phyloP scores from a whole-genome alignment of 441 rosid genomes.

The Arabidopsis hybrid region DNA sequence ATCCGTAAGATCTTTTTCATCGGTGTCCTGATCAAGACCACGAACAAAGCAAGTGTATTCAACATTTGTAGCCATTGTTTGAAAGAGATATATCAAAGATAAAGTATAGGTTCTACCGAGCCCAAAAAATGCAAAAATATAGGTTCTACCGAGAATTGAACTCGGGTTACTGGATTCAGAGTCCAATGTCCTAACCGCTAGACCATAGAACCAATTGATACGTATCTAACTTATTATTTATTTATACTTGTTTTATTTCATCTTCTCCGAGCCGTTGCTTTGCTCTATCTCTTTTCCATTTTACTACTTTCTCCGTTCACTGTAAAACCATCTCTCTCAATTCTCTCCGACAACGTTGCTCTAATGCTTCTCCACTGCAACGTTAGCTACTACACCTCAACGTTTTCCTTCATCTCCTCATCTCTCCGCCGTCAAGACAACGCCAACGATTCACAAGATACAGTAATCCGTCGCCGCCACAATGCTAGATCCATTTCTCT shows the following conservation, averaged over 20 bases:
- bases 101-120: neutral
- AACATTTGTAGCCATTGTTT: neutral
- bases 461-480: slow-evolving; percentile 58
- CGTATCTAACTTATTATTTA: neutral
- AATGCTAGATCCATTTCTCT: slow-evolving; percentile 59
- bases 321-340: slow-evolving; percentile 2
- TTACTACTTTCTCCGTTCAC: neutral
- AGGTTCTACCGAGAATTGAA: slow-evolving; percentile 67
- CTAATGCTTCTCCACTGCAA: slow-evolving; percentile 48
- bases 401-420: slow-evolving; percentile 38
- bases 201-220: slow-evolving; percentile 52
- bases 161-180: slow-evolving; percentile 73
- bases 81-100: neutral
- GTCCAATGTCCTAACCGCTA: slow-evolving; percentile 70
- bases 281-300: slow-evolving; percentile 3
- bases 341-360: slow-evolving; percentile 26
- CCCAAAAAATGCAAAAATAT: neutral
- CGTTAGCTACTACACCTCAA: slow-evolving; percentile 34
- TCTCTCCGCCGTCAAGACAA: slow-evolving; percentile 39
- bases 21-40: neutral
- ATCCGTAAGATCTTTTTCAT: too few species aligned
- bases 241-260: fast-evolving
- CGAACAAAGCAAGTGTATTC: neutral
- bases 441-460: slow-evolving; percentile 28
- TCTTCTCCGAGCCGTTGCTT: neutral